Conservation (phyloP, 129 eudicot species). For the Helichrysum umbraculigerum region DNA sequence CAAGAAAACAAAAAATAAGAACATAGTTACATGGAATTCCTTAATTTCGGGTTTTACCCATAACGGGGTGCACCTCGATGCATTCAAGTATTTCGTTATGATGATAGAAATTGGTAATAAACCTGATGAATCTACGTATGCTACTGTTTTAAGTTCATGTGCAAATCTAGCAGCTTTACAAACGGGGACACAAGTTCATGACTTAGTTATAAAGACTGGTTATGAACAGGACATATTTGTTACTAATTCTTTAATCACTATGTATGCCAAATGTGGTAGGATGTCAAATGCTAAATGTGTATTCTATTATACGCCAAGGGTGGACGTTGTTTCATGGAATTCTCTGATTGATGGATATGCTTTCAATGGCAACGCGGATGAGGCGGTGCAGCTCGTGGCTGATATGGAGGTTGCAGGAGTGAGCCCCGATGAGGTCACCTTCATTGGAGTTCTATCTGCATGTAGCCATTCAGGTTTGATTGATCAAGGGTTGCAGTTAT, state of each 20-base stretch:
- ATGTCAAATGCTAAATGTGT: conserved; percentile 44
- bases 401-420: conserved; percentile 49
- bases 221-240: conserved; percentile 44
- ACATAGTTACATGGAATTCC: conserved; percentile 60
- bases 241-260: conserved; percentile 45
- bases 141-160: conserved; percentile 52
- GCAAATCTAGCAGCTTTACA: conserved; percentile 60
- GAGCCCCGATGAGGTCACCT: conserved; percentile 52
- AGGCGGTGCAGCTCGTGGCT: conserved; percentile 43
- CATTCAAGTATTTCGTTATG: conserved; percentile 37
- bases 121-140: conserved; percentile 60
- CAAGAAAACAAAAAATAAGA: conserved; percentile 41
- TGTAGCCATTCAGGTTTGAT: conserved; percentile 58
- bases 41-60: conserved; percentile 55
- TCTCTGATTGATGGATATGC: conserved; percentile 63
- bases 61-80: conserved; percentile 46
- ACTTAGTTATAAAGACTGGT: conserved; percentile 40
- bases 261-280: conserved; percentile 56
- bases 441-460: conserved; percentile 54
- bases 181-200: conserved; percentile 53
- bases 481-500: conserved; percentile 38
- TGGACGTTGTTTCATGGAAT: conserved; percentile 55
- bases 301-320: conserved; percentile 28
- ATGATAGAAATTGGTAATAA: conserved; percentile 42
- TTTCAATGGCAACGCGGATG: conserved; percentile 49